A percentile compares a stretch with the other conserved stretches of the same genome.
These are phyloP conservation scores for Begonia fuchsioides DNA, from an alignment of 306 rosid species.

Conservation along the genomic window DNA sequence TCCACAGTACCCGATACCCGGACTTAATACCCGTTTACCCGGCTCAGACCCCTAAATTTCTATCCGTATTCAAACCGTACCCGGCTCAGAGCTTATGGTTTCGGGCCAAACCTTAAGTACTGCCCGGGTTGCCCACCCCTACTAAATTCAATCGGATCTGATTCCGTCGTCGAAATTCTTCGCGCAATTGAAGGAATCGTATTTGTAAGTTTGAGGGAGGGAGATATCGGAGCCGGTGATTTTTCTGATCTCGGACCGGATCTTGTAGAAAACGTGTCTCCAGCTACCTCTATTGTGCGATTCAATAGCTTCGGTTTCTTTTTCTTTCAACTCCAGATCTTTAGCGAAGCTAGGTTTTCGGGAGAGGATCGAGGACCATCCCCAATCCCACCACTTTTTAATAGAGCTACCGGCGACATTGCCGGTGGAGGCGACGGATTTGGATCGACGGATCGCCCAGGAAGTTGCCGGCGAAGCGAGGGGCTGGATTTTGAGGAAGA, in stretches of 20 bases:
- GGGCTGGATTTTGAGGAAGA: constrained; percentile 47
- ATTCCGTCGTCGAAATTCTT: constrained; percentile 14
- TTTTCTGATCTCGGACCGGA: constrained; percentile 57
- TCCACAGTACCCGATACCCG: no score
- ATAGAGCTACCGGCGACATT: constrained; percentile 49
- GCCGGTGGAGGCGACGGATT: constrained; percentile 55
- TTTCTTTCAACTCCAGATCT: constrained; percentile 86
- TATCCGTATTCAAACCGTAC: no score
- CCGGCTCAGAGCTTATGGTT: no score
- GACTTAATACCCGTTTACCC: no score
- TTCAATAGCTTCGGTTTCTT: constrained; percentile 56
- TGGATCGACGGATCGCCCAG: constrained; percentile 61
- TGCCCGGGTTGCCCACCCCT: no score
- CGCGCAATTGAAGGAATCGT: constrained; percentile 20
- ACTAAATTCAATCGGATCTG: neutral
- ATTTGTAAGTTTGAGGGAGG: constrained; percentile 56
- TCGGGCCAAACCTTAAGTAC: no score
- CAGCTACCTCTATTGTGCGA: constrained; percentile 52
- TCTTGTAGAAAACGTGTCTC: constrained; percentile 58
- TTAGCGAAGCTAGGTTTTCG: constrained; percentile 52
- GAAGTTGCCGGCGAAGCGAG: constrained; percentile 26
- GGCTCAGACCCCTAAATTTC: no score
- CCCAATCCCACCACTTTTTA: constrained; percentile 73
- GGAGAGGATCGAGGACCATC: constrained; percentile 68
- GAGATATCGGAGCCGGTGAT: constrained; percentile 24